Evolutionary conservation across 495 filamentous ascomycete genomes (phyloP), one percentile per base, ranked within the genome.

Genomic region (Tuber calosporum): DNA sequence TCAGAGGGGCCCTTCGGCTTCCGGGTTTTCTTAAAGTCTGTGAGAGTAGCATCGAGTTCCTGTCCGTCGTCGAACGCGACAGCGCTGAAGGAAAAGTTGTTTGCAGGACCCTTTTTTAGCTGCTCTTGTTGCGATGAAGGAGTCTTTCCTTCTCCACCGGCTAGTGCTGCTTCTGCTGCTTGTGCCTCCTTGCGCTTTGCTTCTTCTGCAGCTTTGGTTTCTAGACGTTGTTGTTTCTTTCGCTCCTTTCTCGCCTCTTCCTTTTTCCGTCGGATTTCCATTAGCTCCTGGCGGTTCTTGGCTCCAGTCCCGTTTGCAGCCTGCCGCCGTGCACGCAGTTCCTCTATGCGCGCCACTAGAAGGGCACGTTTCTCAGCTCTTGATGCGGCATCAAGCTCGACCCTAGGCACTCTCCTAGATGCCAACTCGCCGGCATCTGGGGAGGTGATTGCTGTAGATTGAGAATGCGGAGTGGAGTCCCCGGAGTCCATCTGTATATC

Each of bases 21-120:
- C 69, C 82, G 82, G 30, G 82, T 79, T 26, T 82, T 76, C 38
- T 88, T 84, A 58, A 93, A 84, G 74, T 86, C 85, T 5, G 85
- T 82, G 30, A 95, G 83, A 58, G 87, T 87, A 69, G 90, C 84
- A 53, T 94, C 90, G 67, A 93, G 83, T 72, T 90, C 86, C 66
- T 91, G 87, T 42, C 95, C 96, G 79, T 97, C 93, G 4, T 88
- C 87, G 83, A 97, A 98, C 67, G 90, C 88, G 30, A 99, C 87
- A 37, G 92, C 89, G 62, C 93, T 92, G 83, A 97, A 99, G 22
- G 91, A 88, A 82, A 95, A 93, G 84, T 89, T 92, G 80, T 87
- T 90, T 77, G 66, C 72, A n/a, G 70, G 69, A 39, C 68, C 62
- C 66, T 77, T 68, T 37, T 75, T 67, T 26, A 43, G 34, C 30